Conservation (phyloP, 139 green algal genomes). For the Penium margaritaceum region DNA sequence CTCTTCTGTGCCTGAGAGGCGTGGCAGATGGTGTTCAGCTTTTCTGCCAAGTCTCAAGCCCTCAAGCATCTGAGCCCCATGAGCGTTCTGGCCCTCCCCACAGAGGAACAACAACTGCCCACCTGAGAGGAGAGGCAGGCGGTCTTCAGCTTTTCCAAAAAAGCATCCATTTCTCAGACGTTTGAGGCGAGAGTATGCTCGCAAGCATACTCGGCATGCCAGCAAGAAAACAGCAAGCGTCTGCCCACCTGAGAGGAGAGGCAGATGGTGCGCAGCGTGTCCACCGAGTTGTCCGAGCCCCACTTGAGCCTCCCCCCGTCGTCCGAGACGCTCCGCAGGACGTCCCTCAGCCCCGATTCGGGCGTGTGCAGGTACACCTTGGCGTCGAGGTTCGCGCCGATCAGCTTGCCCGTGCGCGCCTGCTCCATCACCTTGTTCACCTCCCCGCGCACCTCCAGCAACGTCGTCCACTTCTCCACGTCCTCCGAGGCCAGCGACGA, state of each 20-base stretch:
- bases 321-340: slow-evolving; percentile 27
- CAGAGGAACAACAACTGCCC: not conserved
- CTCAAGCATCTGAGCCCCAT: too few species aligned
- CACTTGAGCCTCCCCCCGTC: slow-evolving; percentile 11
- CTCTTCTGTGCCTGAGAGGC: too few species aligned
- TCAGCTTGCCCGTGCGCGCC: slow-evolving; percentile 59
- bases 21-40: too few species aligned
- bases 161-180: not conserved
- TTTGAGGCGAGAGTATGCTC: not conserved
- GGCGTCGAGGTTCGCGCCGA: slow-evolving; percentile 76
- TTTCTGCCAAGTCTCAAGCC: too few species aligned
- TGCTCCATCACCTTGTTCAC: slow-evolving; percentile 73
- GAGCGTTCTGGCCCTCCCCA: too few species aligned
- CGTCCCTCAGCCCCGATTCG: slow-evolving; percentile 38
- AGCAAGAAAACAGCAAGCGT: not conserved
- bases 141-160: slow-evolving; percentile 7
- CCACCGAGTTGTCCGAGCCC: too few species aligned
- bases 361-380: slow-evolving; percentile 62
- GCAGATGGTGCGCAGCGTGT: slow-evolving; percentile 54
- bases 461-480: not conserved
- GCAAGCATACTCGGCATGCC: not conserved
- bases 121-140: not conserved
- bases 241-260: slow-evolving; percentile 44
- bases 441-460: slow-evolving; percentile 25
- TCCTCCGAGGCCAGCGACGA: slow-evolving; percentile 31